Evolutionary conservation across 140 eudicot species (phyloP), one percentile per base, ranked within the genome.

Genomic region (Anethum foeniculum): DNA sequence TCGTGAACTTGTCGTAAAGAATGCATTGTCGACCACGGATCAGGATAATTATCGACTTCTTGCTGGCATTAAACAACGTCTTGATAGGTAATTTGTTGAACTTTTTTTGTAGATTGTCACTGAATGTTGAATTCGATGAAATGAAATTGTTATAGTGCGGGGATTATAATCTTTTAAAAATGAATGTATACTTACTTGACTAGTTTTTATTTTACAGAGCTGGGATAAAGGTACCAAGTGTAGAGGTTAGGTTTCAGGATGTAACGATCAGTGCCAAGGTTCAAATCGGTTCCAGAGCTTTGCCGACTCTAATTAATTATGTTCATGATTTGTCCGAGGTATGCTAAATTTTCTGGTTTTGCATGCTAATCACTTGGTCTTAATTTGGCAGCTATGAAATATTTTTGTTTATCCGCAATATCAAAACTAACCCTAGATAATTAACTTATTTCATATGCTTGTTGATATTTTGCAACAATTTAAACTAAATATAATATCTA

Each of bases 201-300:
- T 39, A 38, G 16, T 0, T 43, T 43, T 7, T 25, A 1, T 75
- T 16, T 11, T 46, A 12, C 30, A 94, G 98, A 86, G 98, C 84
- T 62, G 98, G 96, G 71, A 76, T 94, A 74, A 93, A 89, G 89
- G 81, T 90, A 51, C 97, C 97, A 3, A 94, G 86, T 78, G 92
- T 94, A 16, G 98, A 94, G 78, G 96, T 94, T 83, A 86, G 97
- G 81, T 94, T 90, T 81, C 91, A 94, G 89, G 81, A 90, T 56
- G 43, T 94, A 84, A 82, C 84, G 5, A 79, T 94, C 75, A 82
- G 77, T 46, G 97, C 97, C 8, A 84, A 92, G 60, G 98, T 94
- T 56, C 80, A 86, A 77, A 62, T 90, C 30, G 97, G 98, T 25
- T 86, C 90, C 49, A 92, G 98, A 89, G 96, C 98, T 67, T 85